Base-by-base conservation (phyloP, 1,284 basidiomycete species). In the Stereum hirsutum region DNA sequence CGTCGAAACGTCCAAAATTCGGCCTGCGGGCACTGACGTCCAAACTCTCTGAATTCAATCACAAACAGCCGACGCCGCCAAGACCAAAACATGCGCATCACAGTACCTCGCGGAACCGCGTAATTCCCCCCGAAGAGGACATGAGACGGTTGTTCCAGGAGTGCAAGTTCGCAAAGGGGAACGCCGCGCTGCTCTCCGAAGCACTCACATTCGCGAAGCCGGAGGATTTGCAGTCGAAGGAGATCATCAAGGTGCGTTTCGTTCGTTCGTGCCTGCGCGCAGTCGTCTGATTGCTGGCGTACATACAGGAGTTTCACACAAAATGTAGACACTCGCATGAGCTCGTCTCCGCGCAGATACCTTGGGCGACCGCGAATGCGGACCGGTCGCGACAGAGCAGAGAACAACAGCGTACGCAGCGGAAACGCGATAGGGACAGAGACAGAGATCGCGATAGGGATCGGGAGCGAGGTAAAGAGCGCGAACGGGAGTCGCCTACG, bases 121-220 rank as follows among this genome's bases (percentile, higher is more conserved):
- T 88, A 37, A 85, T 88, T 39, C 77, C 85, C 0, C 70, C 61
- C 3, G 82, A 87, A 33, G 85, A 89, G 53, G 85, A 89, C 54
- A 86, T 88, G 45, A 71, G 81, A 5, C 70, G 83, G 10, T 58
- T 90, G 40, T 78, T 85, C 55, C 78, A 86, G 53, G 87, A 90
- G 55, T 89, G 86, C 60, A 77, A 77, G 51, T 75, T 88, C 43
- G 86, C 80, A 6, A 68, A 70, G 37, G 81, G 79, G 6, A 89
- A 89, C 52, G 85, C 87, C 0, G 58, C 64, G 31, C 47, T 90
- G 6, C 63, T 90, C 3, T 71, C 73, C 6, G 74, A 89, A 53
- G 70, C 82, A 0, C 63, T 89, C 31, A 68, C 71, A 2, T 74
- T 72, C 43, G 75, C 81, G 2, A 76, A 68, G 46, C 82, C 83